Evolutionary conservation across 2,329 filamentous ascomycete species (phyloP).

Genomic region (Arthrobotrys conoides): DNA sequence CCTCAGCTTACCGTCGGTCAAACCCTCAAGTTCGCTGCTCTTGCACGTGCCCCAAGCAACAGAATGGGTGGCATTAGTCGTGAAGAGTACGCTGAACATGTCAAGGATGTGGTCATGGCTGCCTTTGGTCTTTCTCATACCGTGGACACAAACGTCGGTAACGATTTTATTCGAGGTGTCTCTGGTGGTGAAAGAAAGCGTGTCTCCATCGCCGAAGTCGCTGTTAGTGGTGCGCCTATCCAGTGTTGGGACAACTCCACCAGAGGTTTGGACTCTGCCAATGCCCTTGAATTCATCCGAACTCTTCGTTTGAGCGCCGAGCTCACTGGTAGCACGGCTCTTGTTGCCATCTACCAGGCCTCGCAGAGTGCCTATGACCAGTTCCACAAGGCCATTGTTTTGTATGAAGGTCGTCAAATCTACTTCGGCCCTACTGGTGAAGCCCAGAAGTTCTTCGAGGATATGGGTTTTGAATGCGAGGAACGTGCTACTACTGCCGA

Average conservation of each 20-base stretch:
- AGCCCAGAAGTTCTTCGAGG: slow-evolving; percentile 77
- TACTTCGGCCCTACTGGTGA: slow-evolving; percentile 76
- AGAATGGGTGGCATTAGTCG: slow-evolving; percentile 76
- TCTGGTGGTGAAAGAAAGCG: slow-evolving; percentile 82
- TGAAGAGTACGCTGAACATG: slow-evolving; percentile 74
- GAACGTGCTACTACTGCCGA: slow-evolving; percentile 78
- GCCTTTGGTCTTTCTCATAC: slow-evolving; percentile 81
- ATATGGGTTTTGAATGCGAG: slow-evolving; percentile 78
- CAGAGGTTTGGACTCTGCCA: slow-evolving; percentile 79
- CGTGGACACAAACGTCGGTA: slow-evolving; percentile 80
- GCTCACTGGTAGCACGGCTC: slow-evolving; percentile 74
- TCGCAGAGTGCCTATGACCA: slow-evolving; percentile 61
- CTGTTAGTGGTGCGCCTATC: slow-evolving; percentile 71
- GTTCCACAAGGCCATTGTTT: slow-evolving; percentile 81
- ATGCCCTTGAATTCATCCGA: slow-evolving; percentile 80
- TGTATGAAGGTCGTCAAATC: slow-evolving; percentile 84
- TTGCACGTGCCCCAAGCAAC: slow-evolving; percentile 77
- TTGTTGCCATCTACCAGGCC: slow-evolving; percentile 81
- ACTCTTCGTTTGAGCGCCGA: slow-evolving; percentile 77
- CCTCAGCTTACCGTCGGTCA: slow-evolving; percentile 82
- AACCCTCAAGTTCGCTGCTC: slow-evolving; percentile 80
- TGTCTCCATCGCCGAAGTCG: slow-evolving; percentile 77
- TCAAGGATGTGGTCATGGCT: slow-evolving; percentile 78
- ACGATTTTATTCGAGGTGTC: slow-evolving; percentile 80
- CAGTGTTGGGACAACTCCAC: slow-evolving; percentile 86